Evolutionary conservation across 2,329 filamentous ascomycete genomes (phyloP), one percentile per base, ranked within the genome.

Genomic region (Talaromyces sp.): DNA sequence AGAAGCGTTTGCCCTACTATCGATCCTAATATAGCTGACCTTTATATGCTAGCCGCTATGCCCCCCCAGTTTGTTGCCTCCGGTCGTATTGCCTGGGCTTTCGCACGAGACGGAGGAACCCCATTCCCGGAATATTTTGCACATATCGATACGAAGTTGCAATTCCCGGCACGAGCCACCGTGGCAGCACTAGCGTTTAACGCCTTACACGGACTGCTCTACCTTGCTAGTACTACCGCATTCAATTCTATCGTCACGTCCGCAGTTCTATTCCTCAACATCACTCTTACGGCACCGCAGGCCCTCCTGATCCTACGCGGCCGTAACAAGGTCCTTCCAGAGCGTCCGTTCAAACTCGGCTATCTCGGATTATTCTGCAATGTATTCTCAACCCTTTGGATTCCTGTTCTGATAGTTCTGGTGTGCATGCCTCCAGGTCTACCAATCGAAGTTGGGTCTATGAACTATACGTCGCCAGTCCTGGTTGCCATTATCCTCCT

Each of bases 221-320:
- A 83, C 66, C 73, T 82, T 53, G 80, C 78, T 36, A 78, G 76
- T 19, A 74, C 74, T 2, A 76, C 76, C 11, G 80, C 79, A 1
- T 80, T 82, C 67, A 78, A 77, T 70, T 79, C 77, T 45, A 79
- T 81, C 70, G 76, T 79, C 22, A 78, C 78, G 0, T 81, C 80
- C 1, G 81, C 82, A 45, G 82, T 84, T 61, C 76, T 76, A 0
- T 69, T 82, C 17, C 82, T 85, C 73, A 82, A 80, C 67, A 69
- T 83, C 43, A 79, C 79, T 2, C 34, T 36, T 36, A 15, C 34
- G 34, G 34, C 34, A 15, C 34, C 34, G 13, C 34, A 36, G 34
- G 13, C 34, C 34, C 10, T 36, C 34, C 34, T 36, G 2, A 11
- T 15, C 34, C 34, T 36, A 36, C 34, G 34, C 34, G 34, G 34